Evolutionary conservation across 78 protist genomes (phyloP), one percentile per base, ranked within the genome.

Genomic region (Monocercomonoides exilis): DNA sequence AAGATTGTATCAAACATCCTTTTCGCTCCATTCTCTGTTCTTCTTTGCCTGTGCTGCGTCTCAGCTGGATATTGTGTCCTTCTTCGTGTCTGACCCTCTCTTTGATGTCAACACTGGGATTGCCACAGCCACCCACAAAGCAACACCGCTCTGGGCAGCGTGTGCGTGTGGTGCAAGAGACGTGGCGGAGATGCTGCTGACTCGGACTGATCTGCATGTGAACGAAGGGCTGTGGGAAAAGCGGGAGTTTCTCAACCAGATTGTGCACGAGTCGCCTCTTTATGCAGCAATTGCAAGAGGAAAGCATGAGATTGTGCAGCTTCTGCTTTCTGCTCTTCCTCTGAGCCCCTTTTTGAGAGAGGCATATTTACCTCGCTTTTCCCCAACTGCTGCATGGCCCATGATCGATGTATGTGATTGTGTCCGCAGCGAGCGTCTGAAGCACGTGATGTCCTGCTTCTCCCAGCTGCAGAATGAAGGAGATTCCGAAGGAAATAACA

Each of bases 51-150:
- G 70, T 21, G 70, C 70, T 29, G 11, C 11, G 11, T 54, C 70
- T 54, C 38, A 29, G 11, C 70, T 54, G 21, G 38, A 11, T 29
- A 29, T 54, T 54, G 70, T 54, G 21, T 29, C 11, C 21, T 54
- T 29, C 21, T 54, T 54, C 70, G 70, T 54, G 70, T 54, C 70
- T 29, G 70, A 54, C 21, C 70, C 70, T 29, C 70, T 54, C 70
- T 54, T 54, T 21, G 70, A 54, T 54, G 70, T 54, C 70, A 54
- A 54, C 70, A 54, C 70, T 54, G 70, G 70, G 70, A 54, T 54
- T 21, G 11, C 70, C 21, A 11, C 11, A 54, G 38, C 70, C 38
- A 54, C 11, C 11, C 70, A 29, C 21, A 29, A 11, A 54, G 21
- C 21, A 11, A 29, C 70, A 11, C 70, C 70, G 11, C 21, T 54